These are phyloP conservation scores for Neurospora sublineolata DNA, from an alignment of 495 filamentous ascomycete genomes.

Conservation along the genomic window DNA sequence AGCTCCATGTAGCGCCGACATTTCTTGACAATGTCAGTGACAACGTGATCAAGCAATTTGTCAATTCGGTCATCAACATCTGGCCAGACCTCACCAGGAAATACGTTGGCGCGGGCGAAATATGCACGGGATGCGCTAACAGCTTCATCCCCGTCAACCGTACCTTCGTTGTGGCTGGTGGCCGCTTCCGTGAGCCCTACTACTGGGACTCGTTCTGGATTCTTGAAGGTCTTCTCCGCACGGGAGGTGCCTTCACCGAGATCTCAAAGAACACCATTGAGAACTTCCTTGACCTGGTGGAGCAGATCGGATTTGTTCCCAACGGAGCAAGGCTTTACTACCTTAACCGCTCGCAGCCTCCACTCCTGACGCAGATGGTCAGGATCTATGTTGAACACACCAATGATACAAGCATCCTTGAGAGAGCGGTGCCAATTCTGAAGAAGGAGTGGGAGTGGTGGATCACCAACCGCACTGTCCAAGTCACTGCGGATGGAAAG, in stretches of 20 bases:
- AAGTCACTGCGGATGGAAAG: conserved; percentile 21
- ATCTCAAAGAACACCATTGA: conserved; percentile 41
- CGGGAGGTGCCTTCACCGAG: conserved; percentile 34
- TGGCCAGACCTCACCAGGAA: conserved; percentile 39
- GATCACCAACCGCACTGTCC: conserved; percentile 31
- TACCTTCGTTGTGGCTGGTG: conserved; percentile 41
- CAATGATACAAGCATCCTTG: conserved; percentile 37
- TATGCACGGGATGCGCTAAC: conserved; percentile 31
- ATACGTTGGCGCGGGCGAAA: conserved; percentile 27
- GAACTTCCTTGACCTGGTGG: conserved; percentile 40
- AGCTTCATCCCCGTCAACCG: conserved; percentile 42
- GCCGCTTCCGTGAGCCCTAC: conserved; percentile 40
- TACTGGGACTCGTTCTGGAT: conserved; percentile 47
- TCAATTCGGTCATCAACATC: conserved; percentile 37
- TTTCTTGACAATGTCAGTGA: conserved; percentile 35
- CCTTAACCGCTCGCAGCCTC: conserved; percentile 38
- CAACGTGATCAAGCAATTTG: conserved; percentile 33
- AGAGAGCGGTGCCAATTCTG: conserved; percentile 33
- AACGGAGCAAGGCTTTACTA: conserved; percentile 40
- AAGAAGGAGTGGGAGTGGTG: conserved; percentile 40
- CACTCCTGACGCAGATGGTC: conserved; percentile 39
- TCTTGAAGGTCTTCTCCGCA: conserved; percentile 37
- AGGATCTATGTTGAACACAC: conserved; percentile 37
- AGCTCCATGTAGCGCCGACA: conserved; percentile 29
- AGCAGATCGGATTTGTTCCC: conserved; percentile 39